Evolutionary conservation across 2,329 filamentous ascomycete species (phyloP), one percentile per base, ranked within the genome.

Genomic region (Talaromyces funiculosus): DNA sequence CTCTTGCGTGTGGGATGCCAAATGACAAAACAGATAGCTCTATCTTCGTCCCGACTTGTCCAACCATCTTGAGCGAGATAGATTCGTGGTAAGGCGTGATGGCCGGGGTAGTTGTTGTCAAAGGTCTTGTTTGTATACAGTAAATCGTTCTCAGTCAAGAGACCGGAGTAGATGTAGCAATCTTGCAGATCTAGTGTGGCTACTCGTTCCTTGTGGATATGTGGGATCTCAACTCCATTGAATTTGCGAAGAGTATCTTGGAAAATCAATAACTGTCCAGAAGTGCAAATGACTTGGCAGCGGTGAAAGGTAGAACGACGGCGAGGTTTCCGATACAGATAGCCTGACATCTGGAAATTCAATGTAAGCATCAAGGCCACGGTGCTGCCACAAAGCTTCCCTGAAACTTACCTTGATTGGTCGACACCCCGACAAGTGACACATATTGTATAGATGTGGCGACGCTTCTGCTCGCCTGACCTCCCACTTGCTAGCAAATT

Each of bases 401-500:
- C 9, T 12, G 20, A 14, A 16, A 57, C 67, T 58, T 73, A 80
- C 77, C 65, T 79, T 78, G 58, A 89, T 83, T 18, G 82, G 77
- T 43, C 86, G 82, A 68, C 86, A 89, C 38, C 78, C 80, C 10
- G 82, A 80, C 22, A 88, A 81, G n/a, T 82, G 81, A 69, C 86
- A 89, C 75, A 88, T 81, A 69, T 89, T 86, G 75, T 87, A 88
- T n/a, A 88, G 73, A 40, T 83, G 75, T 1, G 86, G 81, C 1
- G 82, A 86, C n/a, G 86, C 84, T 65, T 82, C 81, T 1, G 84
- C 83, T 64, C 85, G 81, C 16, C 79, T 83, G 22, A 88, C 85
- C 69, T 89, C 86, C 86, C 86, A 89, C 67, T 88, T 88, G 64
- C 80, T 77, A 0, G 85, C 85, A 67, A 85, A 88, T 67, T 87